Conservation (phyloP, 768 basidiomycete genomes). For the Gyrodon lividus region DNA sequence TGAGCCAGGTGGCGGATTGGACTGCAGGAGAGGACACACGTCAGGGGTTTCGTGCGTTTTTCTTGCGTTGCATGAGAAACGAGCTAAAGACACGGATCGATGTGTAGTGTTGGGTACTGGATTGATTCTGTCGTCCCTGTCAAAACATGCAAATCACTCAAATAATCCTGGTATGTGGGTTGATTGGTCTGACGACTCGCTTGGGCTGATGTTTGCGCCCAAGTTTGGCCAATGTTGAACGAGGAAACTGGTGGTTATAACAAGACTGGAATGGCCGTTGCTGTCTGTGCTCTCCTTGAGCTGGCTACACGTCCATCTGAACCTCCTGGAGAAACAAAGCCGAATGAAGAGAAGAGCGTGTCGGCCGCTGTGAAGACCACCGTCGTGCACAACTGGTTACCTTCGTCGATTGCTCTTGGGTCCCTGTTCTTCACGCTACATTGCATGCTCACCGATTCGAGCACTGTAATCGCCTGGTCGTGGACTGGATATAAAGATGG, state of each 20-base stretch:
- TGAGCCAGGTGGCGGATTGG: conserved; percentile 57
- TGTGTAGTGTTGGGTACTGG: conserved; percentile 64
- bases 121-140: conserved; percentile 60
- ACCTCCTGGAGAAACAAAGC: conserved; percentile 4
- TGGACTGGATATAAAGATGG: conserved; percentile 83
- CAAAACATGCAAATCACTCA: conserved; percentile 76
- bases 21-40: conserved; percentile 41
- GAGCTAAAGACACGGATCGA: not conserved
- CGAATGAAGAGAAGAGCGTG: not conserved
- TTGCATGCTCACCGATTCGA: conserved; percentile 69
- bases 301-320: conserved; percentile 43
- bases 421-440: conserved; percentile 71
- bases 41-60: conserved; percentile 47
- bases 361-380: conserved; percentile 6
- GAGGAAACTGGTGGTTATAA: conserved; percentile 68
- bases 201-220: conserved; percentile 4
- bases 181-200: not conserved
- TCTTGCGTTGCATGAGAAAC: not conserved
- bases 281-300: conserved; percentile 57
- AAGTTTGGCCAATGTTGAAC: conserved; percentile 81
- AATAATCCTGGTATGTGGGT: conserved; percentile 69
- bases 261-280: conserved; percentile 59
- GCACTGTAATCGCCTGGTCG: conserved; percentile 80
- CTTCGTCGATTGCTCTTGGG: conserved; percentile 57
- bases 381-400: conserved; percentile 33